phyloP scores from a whole-genome alignment of 169 alveolate species.

The Plasmodium adleri region DNA sequence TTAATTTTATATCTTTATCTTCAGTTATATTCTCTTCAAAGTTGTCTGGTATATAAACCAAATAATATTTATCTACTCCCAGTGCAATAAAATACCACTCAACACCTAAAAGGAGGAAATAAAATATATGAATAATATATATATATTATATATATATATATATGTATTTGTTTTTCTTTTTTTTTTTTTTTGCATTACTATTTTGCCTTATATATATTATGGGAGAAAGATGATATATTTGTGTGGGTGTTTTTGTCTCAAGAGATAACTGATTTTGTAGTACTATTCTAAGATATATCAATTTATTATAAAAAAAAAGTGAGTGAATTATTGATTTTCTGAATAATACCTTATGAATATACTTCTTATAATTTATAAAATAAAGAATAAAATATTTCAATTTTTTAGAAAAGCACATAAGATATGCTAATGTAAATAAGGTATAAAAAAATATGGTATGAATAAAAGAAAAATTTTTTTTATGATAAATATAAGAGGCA shows the following conservation, averaged over 20 bases:
- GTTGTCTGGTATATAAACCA: conserved; percentile 58
- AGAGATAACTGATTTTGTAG: conserved; percentile 63
- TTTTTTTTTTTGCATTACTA: neutral
- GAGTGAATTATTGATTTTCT: conserved; percentile 65
- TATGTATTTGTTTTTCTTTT: too few species aligned
- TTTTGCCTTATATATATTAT: conserved; percentile 54
- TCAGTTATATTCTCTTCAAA: conserved; percentile 70
- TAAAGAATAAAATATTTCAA: conserved; percentile 67
- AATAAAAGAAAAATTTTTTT: conserved; percentile 25
- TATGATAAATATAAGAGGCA: conserved; percentile 70
- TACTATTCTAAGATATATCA: conserved; percentile 51
- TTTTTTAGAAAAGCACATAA: conserved; percentile 71
- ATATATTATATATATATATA: too few species aligned
- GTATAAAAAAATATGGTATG: conserved; percentile 72
- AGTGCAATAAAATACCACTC: conserved; percentile 70
- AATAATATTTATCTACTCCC: conserved; percentile 47
- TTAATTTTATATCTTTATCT: conserved; percentile 26
- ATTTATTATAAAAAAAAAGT: conserved; percentile 49
- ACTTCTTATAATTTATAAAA: conserved; percentile 70
- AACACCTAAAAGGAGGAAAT: conserved; percentile 4
- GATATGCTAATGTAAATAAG: conserved; percentile 50
- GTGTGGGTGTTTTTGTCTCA: conserved; percentile 9
- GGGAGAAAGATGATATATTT: conserved; percentile 64
- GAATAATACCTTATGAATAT: conserved; percentile 61
- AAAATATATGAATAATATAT: neutral